Evolutionary conservation across 2,329 filamentous ascomycete species (phyloP).

Genomic region (Alternaria ventricosa): DNA sequence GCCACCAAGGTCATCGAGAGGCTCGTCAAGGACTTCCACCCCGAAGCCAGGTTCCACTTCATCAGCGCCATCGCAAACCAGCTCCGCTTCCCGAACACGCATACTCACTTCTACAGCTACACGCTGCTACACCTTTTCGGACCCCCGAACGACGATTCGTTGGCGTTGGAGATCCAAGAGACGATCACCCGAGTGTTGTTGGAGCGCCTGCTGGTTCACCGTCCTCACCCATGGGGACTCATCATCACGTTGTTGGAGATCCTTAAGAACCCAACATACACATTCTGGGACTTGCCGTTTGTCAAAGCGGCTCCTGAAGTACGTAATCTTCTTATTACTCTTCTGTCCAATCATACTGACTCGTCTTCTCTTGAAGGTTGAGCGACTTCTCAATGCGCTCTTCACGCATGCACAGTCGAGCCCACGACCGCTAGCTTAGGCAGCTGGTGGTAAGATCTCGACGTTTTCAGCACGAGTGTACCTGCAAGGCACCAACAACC

Average conservation of each 20-base stretch:
- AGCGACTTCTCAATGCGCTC: constrained; percentile 54
- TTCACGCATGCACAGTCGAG: constrained; percentile 57
- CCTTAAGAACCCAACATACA: constrained; percentile 87
- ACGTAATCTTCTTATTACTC: constrained; percentile 19
- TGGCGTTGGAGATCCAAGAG: constrained; percentile 81
- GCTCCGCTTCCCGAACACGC: constrained; percentile 84
- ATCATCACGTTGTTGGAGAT: constrained; percentile 88
- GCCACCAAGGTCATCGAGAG: constrained; percentile 77
- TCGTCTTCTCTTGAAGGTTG: constrained; percentile 46
- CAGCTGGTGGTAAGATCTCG: constrained; percentile 3
- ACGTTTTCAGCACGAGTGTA: constrained; percentile 21
- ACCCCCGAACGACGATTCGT: constrained; percentile 60
- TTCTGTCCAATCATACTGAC: constrained; percentile 17
- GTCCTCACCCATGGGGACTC: constrained; percentile 95
- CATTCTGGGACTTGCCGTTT: constrained; percentile 91
- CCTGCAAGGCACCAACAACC: constrained; percentile 21
- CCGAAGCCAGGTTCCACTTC: constrained; percentile 84
- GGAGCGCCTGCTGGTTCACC: constrained; percentile 85
- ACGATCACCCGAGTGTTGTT: constrained; percentile 88
- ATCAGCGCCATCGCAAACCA: constrained; percentile 88
- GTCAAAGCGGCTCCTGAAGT: constrained; percentile 88
- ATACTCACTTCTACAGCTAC: constrained; percentile 93
- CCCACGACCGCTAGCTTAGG: constrained; percentile 48
- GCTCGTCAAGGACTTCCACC: constrained; percentile 74
- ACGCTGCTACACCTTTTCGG: constrained; percentile 83